Evolutionary conservation across 768 basidiomycete genomes (phyloP).

Genomic region (Agrocybe praecox): DNA sequence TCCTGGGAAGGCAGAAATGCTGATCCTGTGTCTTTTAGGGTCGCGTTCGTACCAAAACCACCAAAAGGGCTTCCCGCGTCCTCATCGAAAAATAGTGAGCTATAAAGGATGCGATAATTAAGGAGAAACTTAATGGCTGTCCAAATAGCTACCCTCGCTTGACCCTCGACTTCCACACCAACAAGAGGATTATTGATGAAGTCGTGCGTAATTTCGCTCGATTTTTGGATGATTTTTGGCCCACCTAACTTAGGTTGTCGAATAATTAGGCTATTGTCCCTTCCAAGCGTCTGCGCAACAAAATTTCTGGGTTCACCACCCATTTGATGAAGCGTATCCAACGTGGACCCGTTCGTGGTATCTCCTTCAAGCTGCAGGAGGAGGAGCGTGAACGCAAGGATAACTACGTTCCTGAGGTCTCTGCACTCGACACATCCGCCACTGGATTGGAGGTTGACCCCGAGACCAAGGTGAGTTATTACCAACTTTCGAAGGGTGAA

Average conservation of each 20-base stretch:
- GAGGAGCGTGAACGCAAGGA: conserved; percentile 99
- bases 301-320: conserved; percentile 99
- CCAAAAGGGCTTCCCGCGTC: conserved; percentile 98
- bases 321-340: conserved; percentile 99
- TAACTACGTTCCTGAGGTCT: conserved; percentile 98
- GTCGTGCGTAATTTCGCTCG: conserved; percentile 52
- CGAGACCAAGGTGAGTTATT: conserved; percentile 82
- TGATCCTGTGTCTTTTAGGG: conserved; percentile 56
- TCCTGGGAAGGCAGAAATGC: conserved; percentile 8
- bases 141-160: conserved; percentile 89
- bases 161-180: conserved; percentile 99
- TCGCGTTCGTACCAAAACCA: conserved; percentile 99
- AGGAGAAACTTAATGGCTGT: neutral
- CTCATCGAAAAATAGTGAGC: conserved; percentile 99
- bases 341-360: conserved; percentile 96
- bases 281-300: conserved; percentile 99
- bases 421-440: conserved; percentile 82
- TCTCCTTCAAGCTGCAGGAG: conserved; percentile 99
- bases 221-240: neutral
- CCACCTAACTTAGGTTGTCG: neutral
- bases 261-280: conserved; percentile 82
- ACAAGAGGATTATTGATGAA: conserved; percentile 99
- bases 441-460: conserved; percentile 85
- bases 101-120: conserved; percentile 13
- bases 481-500: neutral